Base-by-base conservation (phyloP, 352 stramenopile genomes). In the Saprolegnia parasitica region DNA sequence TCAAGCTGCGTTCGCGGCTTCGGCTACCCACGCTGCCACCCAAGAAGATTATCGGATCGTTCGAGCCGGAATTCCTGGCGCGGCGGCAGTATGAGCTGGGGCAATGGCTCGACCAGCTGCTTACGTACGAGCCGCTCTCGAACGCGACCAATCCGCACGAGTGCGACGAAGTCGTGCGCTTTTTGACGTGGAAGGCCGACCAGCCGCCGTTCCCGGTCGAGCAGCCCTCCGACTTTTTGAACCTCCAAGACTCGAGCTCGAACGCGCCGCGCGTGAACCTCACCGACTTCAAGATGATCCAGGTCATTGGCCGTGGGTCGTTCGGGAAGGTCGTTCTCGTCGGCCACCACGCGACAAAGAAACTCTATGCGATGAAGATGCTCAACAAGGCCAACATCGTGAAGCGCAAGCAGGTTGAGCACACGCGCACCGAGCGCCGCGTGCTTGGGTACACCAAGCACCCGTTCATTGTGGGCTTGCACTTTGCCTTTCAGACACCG, bases 291-390 rank as follows among this genome's bases (percentile, higher is more conserved):
- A 82, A 84, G 68, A 90, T 92, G 84, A 86, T 91, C 50, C 79
- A 95, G 63, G 90, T 97, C 26, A 89, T 98, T 64, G 92, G 92
- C 9, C 90, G 93, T 32, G 92, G 92, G 15, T 95, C 83, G 13
- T 98, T 98, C 55, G 92, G 92, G 26, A 97, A 98, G 77, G 93
- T 93, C 2, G 81, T 95, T 35, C 79, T 93, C 0, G 88, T 96
- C 5, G 77, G 82, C 0, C 89, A 96, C 72, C 91, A 89, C 46
- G 79, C 87, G n/a, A 95, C 78, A 0, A 92, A 92, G 62, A 91
- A 88, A 32, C 72, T 97, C 47, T 97, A 89, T 61, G 91, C 91
- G 4, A 96, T 98, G 84, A 98, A 98, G 73, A 95, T 96, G 24
- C 67, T 98, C 68, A 88, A 88, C 9, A 98, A 98, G 72, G 81